Evolutionary conservation across 495 filamentous ascomycete species (phyloP).

Genomic region (Jackrogersella minutella): DNA sequence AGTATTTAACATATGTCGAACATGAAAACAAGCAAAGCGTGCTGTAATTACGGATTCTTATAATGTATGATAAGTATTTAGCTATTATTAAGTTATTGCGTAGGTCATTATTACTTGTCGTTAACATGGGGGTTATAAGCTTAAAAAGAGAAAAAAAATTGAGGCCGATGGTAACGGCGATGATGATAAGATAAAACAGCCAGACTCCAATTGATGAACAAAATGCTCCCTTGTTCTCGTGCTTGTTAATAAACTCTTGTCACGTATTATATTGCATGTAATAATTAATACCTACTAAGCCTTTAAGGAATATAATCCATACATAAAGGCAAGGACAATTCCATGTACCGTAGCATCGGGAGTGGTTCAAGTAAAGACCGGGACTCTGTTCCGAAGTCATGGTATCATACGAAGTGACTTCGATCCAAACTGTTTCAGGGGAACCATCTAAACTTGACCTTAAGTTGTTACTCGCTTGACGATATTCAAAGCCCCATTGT

Average conservation of each 20-base stretch:
- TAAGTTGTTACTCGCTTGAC: conserved; percentile 27
- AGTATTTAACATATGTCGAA: no score
- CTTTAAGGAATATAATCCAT: not conserved
- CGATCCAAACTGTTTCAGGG: conserved; percentile 39
- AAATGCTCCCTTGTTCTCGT: not conserved
- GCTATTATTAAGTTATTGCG: no score
- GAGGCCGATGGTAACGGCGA: conserved; percentile 26
- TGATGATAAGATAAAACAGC: conserved; percentile 21
- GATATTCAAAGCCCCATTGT: conserved; percentile 40
- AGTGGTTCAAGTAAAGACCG: conserved; percentile 20
- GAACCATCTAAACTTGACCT: conserved; percentile 17
- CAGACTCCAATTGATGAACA: conserved; percentile 16
- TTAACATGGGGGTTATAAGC: conserved; percentile 23
- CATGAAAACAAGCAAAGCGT: no score
- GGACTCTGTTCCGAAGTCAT: conserved; percentile 39
- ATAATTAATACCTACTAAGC: no score
- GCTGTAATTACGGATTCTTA: no score
- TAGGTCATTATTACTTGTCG: conserved; percentile 6
- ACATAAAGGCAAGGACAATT: not conserved
- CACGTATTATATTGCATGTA: no score
- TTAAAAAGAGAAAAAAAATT: no score
- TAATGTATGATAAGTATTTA: not conserved
- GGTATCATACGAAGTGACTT: conserved; percentile 39
- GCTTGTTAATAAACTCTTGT: conserved; percentile 6
- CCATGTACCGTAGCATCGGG: conserved; percentile 26